Percentiles rank a stretch among this genome's conserved stretches.
These are phyloP conservation scores for Podospora sp. DNA, from an alignment of 495 filamentous ascomycete genomes.

Conservation along the genomic window DNA sequence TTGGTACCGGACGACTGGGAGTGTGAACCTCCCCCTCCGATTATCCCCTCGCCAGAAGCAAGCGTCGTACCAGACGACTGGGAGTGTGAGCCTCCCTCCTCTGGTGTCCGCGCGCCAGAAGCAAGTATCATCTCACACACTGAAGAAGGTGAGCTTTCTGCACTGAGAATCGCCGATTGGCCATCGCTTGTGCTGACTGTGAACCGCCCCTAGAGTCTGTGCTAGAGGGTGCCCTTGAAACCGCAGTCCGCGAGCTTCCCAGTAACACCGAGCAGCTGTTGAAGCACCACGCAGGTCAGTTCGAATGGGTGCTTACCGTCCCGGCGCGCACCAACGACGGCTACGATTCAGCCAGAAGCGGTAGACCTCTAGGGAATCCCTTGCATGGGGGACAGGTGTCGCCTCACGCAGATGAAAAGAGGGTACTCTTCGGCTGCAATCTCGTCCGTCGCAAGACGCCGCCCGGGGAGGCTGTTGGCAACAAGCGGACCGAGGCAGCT, in stretches of 20 bases:
- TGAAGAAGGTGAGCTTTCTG: slow-evolving; percentile 2
- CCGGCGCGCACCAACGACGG: slow-evolving; percentile 19
- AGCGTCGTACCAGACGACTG: background rate
- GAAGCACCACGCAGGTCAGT: slow-evolving; percentile 56
- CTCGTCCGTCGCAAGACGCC: slow-evolving; percentile 39
- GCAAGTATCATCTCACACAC: background rate
- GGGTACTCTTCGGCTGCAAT: slow-evolving; percentile 50
- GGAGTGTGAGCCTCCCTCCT: background rate
- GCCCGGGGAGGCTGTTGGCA: slow-evolving; percentile 3
- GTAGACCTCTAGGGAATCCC: slow-evolving; percentile 16
- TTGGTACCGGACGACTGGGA: too few species aligned
- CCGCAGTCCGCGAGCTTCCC: slow-evolving; percentile 38
- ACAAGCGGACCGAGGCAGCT: slow-evolving; percentile 18
- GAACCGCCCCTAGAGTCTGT: slow-evolving; percentile 7
- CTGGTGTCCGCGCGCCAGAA: background rate
- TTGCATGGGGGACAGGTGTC: slow-evolving; percentile 25
- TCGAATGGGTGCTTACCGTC: slow-evolving; percentile 49
- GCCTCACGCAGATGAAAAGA: slow-evolving; percentile 24
- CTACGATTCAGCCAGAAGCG: slow-evolving; percentile 18
- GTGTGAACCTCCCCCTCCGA: too few species aligned
- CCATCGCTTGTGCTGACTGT: background rate
- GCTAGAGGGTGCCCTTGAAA: slow-evolving; percentile 33
- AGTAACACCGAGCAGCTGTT: slow-evolving; percentile 44
- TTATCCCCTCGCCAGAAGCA: too few species aligned
- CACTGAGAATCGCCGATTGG: background rate